Evolutionary conservation across 345 rosid species (phyloP).

Genomic region (Citrus trifoliata): DNA sequence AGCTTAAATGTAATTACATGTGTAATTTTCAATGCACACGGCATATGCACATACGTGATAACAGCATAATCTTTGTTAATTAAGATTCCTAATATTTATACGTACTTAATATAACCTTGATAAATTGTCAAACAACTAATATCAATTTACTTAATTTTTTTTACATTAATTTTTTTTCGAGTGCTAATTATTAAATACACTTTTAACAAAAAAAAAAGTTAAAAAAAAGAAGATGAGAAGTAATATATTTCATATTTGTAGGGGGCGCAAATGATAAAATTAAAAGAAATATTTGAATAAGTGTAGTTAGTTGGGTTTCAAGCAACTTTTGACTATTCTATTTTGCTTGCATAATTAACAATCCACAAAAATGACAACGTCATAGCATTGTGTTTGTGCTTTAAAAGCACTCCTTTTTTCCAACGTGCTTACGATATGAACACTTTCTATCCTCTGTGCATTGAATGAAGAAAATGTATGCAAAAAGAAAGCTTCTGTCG

Average conservation of each 20-base stretch:
- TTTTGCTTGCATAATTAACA: not conserved
- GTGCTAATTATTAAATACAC: no score
- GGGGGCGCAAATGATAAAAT: not conserved
- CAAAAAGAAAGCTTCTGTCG: not conserved
- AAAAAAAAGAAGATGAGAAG: no score
- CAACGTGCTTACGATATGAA: not conserved
- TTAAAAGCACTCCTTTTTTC: not conserved
- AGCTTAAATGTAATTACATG: no score
- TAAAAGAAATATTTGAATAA: not conserved
- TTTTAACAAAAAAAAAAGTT: no score
- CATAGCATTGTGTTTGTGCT: not conserved
- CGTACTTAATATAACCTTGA: no score
- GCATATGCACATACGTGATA: no score
- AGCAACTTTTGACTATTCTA: not conserved
- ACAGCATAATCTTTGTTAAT: no score
- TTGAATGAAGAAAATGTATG: not conserved
- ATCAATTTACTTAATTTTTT: no score
- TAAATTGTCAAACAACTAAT: no score
- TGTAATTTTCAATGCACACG: no score
- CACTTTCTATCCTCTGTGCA: not conserved
- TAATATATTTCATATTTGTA: not conserved
- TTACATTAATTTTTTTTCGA: no score
- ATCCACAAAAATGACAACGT: not conserved
- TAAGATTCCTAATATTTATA: no score
- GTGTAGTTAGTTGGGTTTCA: not conserved